A percentile compares a stretch with the other conserved stretches of the same genome.
Evolutionary conservation across 257 asterid genomes (phyloP).

Genomic region (Salvia hispanica): DNA sequence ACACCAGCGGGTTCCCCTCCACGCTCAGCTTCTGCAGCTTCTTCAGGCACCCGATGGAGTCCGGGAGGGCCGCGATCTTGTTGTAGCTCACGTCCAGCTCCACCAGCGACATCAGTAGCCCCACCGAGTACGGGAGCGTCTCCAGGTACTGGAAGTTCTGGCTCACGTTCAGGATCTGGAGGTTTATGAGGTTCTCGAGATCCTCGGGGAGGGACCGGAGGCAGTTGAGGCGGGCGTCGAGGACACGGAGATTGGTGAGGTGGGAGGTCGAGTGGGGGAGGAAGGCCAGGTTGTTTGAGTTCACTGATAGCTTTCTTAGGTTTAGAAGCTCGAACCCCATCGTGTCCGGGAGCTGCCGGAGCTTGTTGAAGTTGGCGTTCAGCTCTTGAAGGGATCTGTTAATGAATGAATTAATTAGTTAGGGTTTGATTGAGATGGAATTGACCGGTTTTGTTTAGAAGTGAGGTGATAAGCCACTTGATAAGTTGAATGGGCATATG

Average conservation of each 20-base stretch:
- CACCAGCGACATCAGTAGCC: conserved; percentile 70
- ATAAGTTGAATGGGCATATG: conserved; percentile 8
- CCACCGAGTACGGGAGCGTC: conserved; percentile 71
- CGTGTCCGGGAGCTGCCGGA: conserved; percentile 68
- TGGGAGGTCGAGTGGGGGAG: conserved; percentile 86
- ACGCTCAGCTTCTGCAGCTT: conserved; percentile 68
- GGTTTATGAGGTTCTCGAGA: conserved; percentile 77
- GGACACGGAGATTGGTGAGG: conserved; percentile 63
- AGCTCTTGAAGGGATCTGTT: conserved; percentile 77
- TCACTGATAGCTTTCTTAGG: conserved; percentile 64
- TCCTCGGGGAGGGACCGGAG: conserved; percentile 79
- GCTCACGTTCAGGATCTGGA: conserved; percentile 68
- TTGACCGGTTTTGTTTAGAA: conserved; percentile 31
- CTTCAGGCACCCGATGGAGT: conserved; percentile 78
- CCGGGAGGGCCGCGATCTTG: conserved; percentile 60
- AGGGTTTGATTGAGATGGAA: background rate
- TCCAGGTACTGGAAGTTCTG: conserved; percentile 79
- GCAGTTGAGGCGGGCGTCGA: conserved; percentile 86
- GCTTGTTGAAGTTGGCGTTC: conserved; percentile 80
- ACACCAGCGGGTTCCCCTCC: conserved; percentile 78
- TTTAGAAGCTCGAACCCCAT: conserved; percentile 76
- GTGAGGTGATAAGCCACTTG: conserved; percentile 40
- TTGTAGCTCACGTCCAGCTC: conserved; percentile 89
- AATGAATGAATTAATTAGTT: background rate
- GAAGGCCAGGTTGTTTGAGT: conserved; percentile 70